Conservation (phyloP, 352 stramenopile species). For the Halophytophthora polymorphica region DNA sequence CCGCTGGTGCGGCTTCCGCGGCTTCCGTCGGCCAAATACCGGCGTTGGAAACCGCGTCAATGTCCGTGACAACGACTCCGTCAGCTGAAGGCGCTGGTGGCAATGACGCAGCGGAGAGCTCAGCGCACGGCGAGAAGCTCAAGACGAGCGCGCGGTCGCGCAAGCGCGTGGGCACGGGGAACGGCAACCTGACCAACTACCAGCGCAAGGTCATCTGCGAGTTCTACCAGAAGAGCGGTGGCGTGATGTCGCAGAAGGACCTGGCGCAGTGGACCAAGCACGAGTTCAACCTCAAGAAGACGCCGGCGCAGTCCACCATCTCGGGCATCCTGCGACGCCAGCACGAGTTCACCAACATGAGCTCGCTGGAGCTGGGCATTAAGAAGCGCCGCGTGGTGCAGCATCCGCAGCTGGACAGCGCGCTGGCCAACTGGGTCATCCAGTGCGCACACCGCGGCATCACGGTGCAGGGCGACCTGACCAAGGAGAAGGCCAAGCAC, state of each 20-base stretch:
- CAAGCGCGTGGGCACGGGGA: slow-evolving; percentile 22
- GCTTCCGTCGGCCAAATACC: not conserved
- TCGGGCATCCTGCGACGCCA: slow-evolving; percentile 76
- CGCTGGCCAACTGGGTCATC: slow-evolving; percentile 85
- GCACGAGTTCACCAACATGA: slow-evolving; percentile 87
- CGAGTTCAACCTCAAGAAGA: slow-evolving; percentile 82
- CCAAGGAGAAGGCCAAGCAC: slow-evolving; percentile 84
- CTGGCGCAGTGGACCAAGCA: slow-evolving; percentile 84
- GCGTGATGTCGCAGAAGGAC: slow-evolving; percentile 86
- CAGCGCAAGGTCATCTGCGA: slow-evolving; percentile 84
- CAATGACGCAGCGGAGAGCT: not conserved
- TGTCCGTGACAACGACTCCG: not conserved
- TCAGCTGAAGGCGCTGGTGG: not conserved
- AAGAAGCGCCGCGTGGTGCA: slow-evolving; percentile 84
- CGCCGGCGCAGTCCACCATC: slow-evolving; percentile 81
- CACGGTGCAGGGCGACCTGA: slow-evolving; percentile 78
- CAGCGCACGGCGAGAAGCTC: not conserved
- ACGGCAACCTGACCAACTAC: slow-evolving; percentile 82
- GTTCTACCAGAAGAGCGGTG: slow-evolving; percentile 77
- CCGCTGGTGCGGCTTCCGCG: not conserved
- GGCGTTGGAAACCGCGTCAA: not conserved
- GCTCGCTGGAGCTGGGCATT: slow-evolving; percentile 70
- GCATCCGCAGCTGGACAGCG: slow-evolving; percentile 73
- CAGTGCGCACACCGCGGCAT: slow-evolving; percentile 76
- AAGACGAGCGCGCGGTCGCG: slow-evolving; percentile 12